Conservation (phyloP, 2,329 filamentous ascomycete genomes). For the Diaporthe velutina region DNA sequence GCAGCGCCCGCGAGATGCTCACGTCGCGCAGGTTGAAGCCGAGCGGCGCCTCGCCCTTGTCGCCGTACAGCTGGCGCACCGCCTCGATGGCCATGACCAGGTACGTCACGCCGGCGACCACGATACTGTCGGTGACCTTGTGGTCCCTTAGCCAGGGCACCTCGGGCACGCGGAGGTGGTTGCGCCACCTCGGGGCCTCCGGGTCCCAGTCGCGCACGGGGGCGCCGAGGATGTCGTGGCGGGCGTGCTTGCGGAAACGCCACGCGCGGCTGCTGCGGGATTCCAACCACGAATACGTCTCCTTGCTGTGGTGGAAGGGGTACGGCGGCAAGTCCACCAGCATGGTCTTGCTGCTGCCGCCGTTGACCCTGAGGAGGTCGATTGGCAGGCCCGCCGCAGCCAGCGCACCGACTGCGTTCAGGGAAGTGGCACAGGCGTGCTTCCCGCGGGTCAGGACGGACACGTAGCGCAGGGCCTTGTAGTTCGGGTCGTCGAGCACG, state of each 20-base stretch:
- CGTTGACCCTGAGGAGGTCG: slow-evolving; percentile 32
- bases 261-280: slow-evolving; percentile 51
- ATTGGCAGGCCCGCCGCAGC: slow-evolving; percentile 26
- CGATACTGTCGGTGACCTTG: slow-evolving; percentile 44
- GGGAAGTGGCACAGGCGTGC: slow-evolving; percentile 29
- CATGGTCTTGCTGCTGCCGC: slow-evolving; percentile 17
- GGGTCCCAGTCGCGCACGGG: slow-evolving; percentile 49
- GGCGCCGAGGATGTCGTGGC: slow-evolving; percentile 56
- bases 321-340: slow-evolving; percentile 56
- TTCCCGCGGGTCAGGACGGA: slow-evolving; percentile 30
- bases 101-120: slow-evolving; percentile 42
- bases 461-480: slow-evolving; percentile 32
- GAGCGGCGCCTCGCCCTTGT: slow-evolving; percentile 14
- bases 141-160: slow-evolving; percentile 53
- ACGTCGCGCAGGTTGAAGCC: slow-evolving; percentile 37
- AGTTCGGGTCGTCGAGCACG: slow-evolving; percentile 35
- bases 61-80: slow-evolving; percentile 39
- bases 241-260: slow-evolving; percentile 50
- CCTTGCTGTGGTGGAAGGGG: slow-evolving; percentile 59
- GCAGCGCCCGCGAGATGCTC: slow-evolving; percentile 34
- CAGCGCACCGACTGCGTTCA: slow-evolving; percentile 26
- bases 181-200: slow-evolving; percentile 51
- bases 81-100: slow-evolving; percentile 40
- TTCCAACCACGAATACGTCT: slow-evolving; percentile 50
- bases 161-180: slow-evolving; percentile 45